Evolutionary conservation across 768 basidiomycete species (phyloP), one percentile per base, ranked within the genome.

Genomic region (Tricholomella constricta): DNA sequence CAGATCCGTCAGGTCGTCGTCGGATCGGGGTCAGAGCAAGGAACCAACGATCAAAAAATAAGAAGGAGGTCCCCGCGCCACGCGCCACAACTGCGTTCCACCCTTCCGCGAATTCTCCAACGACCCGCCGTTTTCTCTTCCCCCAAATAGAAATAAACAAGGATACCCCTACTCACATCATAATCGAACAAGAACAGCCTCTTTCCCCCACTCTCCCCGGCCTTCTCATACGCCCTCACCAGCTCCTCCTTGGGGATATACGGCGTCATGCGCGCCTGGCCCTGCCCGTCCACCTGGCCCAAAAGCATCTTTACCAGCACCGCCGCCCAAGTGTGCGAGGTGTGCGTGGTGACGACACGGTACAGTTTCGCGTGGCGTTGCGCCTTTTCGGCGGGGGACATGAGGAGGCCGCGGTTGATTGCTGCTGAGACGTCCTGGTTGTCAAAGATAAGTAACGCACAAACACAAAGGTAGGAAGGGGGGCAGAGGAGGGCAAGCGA

Each of bases 101-200:
- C n/a, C n/a, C n/a, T n/a, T n/a, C n/a, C n/a, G n/a, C n/a, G n/a
- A n/a, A n/a, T n/a, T n/a, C n/a, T n/a, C n/a, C n/a, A n/a, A n/a
- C n/a, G n/a, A n/a, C n/a, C n/a, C n/a, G n/a, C n/a, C n/a, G n/a
- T n/a, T n/a, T n/a, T n/a, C n/a, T n/a, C n/a, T n/a, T n/a, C n/a
- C n/a, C n/a, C n/a, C n/a, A n/a, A n/a, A n/a, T n/a, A n/a, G n/a
- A n/a, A n/a, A n/a, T n/a, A n/a, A n/a, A n/a, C n/a, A n/a, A n/a
- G n/a, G n/a, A n/a, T n/a, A n/a, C n/a, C n/a, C n/a, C n/a, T n/a
- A 79, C 89, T 63, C 55, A 93, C 91, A 65, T 97, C 94, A 67
- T 99, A 99, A 70, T 98, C 96, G 61, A 98, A 94, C 70, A 98
- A 79, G 69, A 98, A 87, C 56, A 98, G 68, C 52, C 96, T 76